A percentile compares a stretch with the other conserved stretches of the same genome.
These are phyloP conservation scores for Russula brevipes DNA, from an alignment of 768 basidiomycete genomes.

Conservation along the genomic window DNA sequence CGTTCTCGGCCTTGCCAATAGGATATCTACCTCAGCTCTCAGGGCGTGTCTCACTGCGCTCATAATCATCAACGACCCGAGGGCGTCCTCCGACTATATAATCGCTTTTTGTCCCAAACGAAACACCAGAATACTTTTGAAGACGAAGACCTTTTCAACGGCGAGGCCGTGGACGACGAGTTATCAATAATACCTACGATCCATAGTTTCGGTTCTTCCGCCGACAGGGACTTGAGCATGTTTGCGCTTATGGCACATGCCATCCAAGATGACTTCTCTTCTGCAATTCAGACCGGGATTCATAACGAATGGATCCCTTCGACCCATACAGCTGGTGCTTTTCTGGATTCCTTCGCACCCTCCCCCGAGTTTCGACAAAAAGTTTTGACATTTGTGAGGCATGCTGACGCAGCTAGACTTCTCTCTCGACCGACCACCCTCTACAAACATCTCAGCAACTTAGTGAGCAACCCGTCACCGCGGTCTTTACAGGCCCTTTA, in stretches of 20 bases:
- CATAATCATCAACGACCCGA: slow-evolving; percentile 39
- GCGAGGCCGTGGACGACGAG: not conserved
- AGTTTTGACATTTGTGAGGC: slow-evolving; percentile 42
- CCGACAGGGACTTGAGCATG: slow-evolving; percentile 39
- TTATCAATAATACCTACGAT: not conserved
- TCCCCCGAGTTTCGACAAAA: slow-evolving; percentile 39
- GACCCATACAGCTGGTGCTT: slow-evolving; percentile 33
- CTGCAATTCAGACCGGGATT: slow-evolving; percentile 45
- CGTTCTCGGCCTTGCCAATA: slow-evolving; percentile 37
- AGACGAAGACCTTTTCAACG: not conserved
- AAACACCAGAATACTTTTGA: slow-evolving; percentile 3
- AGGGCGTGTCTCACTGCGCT: slow-evolving; percentile 45
- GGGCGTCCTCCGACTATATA: slow-evolving; percentile 41
- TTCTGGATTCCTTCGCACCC: slow-evolving; percentile 40
- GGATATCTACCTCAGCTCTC: slow-evolving; percentile 44
- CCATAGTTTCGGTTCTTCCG: not conserved
- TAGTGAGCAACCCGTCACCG: slow-evolving; percentile 36
- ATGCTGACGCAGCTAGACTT: slow-evolving; percentile 47
- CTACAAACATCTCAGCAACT: slow-evolving; percentile 44
- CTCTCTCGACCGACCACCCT: slow-evolving; percentile 48
- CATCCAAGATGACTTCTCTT: slow-evolving; percentile 51
- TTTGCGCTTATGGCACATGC: slow-evolving; percentile 58
- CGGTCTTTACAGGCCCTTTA: slow-evolving; percentile 46
- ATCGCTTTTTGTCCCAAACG: slow-evolving; percentile 9
- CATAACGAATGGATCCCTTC: slow-evolving; percentile 36